Percentiles rank a stretch among this genome's conserved stretches.
These are phyloP conservation scores for Myxozyma mucilagina DNA, from an alignment of 805 yeast genomes.

Conservation along the genomic window DNA sequence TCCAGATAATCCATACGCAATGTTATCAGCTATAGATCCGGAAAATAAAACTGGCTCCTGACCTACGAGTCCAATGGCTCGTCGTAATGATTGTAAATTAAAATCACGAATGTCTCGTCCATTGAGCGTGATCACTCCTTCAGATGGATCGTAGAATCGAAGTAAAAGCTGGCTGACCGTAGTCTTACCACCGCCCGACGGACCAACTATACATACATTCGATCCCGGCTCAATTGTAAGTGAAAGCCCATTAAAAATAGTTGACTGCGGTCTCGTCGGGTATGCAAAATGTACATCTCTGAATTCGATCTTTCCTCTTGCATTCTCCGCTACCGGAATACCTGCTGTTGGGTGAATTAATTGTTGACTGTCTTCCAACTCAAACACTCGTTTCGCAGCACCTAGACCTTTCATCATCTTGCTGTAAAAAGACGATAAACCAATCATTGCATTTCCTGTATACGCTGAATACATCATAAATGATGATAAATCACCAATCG, in stretches of 20 bases:
- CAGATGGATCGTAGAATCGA: slow-evolving; percentile 77
- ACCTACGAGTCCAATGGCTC: slow-evolving; percentile 82
- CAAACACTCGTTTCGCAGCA: slow-evolving; percentile 89
- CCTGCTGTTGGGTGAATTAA: slow-evolving; percentile 49
- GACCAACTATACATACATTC: slow-evolving; percentile 91
- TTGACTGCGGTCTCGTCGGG: slow-evolving; percentile 77
- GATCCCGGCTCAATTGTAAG: slow-evolving; percentile 73
- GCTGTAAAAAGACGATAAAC: slow-evolving; percentile 84
- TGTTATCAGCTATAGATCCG: slow-evolving; percentile 82
- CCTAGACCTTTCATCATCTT: slow-evolving; percentile 98
- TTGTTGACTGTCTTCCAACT: slow-evolving; percentile 75
- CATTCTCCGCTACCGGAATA: slow-evolving; percentile 13
- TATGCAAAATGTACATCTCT: slow-evolving; percentile 67
- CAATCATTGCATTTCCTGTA: slow-evolving; percentile 87
- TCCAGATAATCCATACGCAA: slow-evolving; percentile 79
- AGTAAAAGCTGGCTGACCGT: slow-evolving; percentile 73
- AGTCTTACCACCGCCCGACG: slow-evolving; percentile 93
- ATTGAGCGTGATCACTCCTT: slow-evolving; percentile 64
- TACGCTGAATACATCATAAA: slow-evolving; percentile 95
- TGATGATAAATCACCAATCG: slow-evolving; percentile 86
- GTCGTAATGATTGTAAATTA: slow-evolving; percentile 72
- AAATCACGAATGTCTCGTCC: slow-evolving; percentile 78
- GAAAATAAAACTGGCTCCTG: slow-evolving; percentile 95
- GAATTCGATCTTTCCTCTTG: slow-evolving; percentile 50
- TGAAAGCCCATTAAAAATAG: slow-evolving; percentile 60